These are phyloP conservation scores for Striga hermonthica DNA, from an alignment of 305 asterid genomes.

Conservation along the genomic window DNA sequence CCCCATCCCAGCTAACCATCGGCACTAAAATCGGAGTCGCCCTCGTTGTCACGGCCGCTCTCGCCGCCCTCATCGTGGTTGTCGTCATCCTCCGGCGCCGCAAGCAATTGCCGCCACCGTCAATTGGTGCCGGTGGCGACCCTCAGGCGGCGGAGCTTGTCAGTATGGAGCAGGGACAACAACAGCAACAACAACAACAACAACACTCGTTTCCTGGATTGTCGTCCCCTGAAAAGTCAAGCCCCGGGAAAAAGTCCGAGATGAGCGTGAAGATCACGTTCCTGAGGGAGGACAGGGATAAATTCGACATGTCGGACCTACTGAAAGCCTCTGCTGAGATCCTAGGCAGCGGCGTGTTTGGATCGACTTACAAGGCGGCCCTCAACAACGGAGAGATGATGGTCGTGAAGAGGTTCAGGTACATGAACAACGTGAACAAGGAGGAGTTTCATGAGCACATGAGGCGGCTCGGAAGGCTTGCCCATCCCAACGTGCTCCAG, in stretches of 20 bases:
- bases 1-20: slow-evolving; percentile 28
- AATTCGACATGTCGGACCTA: slow-evolving; percentile 60
- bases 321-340: slow-evolving; percentile 76
- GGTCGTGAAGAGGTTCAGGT: slow-evolving; percentile 65
- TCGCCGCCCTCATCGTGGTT: slow-evolving; percentile 43
- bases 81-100: slow-evolving; percentile 55
- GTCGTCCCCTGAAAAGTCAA: slow-evolving; percentile 25
- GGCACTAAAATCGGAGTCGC: slow-evolving; percentile 36
- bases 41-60: slow-evolving; percentile 37
- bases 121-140: not conserved
- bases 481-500: slow-evolving; percentile 55
- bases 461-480: slow-evolving; percentile 58
- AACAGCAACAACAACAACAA: too few relatives aligned
- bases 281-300: slow-evolving; percentile 43
- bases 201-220: not conserved
- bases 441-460: slow-evolving; percentile 64
- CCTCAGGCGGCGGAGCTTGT: slow-evolving; percentile 31
- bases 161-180: slow-evolving; percentile 44
- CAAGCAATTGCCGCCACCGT: slow-evolving; percentile 26
- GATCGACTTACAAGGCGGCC: slow-evolving; percentile 68
- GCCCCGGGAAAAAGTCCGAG: slow-evolving; percentile 31
- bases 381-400: slow-evolving; percentile 37
- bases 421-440: slow-evolving; percentile 58
- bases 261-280: slow-evolving; percentile 43
- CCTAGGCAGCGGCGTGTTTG: slow-evolving; percentile 66